A percentile compares a stretch with the other conserved stretches of the same genome.
Evolutionary conservation across 164 flowering plant species (phyloP).

Genomic region (Piper longum): DNA sequence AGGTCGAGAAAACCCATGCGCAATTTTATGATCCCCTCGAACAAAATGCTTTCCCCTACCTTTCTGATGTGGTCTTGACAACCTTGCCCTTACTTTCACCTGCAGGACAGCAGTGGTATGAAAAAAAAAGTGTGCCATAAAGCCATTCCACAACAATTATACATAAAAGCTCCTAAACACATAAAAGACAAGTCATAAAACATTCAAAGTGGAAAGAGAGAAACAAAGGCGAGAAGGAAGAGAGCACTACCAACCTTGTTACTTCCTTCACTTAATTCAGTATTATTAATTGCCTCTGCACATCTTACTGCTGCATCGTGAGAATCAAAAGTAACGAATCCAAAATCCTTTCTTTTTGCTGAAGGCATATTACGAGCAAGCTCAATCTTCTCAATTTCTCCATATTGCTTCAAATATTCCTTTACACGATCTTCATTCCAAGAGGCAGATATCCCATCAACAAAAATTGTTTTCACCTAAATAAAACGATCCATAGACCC

Average conservation of each 20-base stretch:
- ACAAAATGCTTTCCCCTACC: slow-evolving; percentile 51
- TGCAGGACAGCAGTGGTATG: slow-evolving; percentile 10
- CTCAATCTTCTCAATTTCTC: slow-evolving; percentile 74
- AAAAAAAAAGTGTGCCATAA: neutral
- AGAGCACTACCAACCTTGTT: slow-evolving; percentile 36
- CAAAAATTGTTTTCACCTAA: slow-evolving; percentile 86
- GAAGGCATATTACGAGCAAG: slow-evolving; percentile 98
- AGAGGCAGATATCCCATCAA: slow-evolving; percentile 80
- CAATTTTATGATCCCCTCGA: slow-evolving; percentile 37
- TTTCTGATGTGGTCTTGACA: slow-evolving; percentile 83
- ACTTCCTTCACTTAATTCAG: slow-evolving; percentile 86
- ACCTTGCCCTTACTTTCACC: slow-evolving; percentile 89
- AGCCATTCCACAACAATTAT: neutral
- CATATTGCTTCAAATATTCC: slow-evolving; percentile 61
- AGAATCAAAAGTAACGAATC: slow-evolving; percentile 77
- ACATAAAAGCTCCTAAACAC: too few relatives aligned
- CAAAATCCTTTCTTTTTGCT: slow-evolving; percentile 91
- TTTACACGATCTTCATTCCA: slow-evolving; percentile 93
- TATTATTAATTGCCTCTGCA: slow-evolving; percentile 81
- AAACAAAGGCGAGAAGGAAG: neutral
- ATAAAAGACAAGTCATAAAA: neutral
- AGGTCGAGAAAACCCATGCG: slow-evolving; percentile 26
- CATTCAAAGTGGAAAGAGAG: too few relatives aligned
- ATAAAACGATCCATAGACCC: neutral
- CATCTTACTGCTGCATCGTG: slow-evolving; percentile 92